Evolutionary conservation across 257 asterid species (phyloP), one percentile per base, ranked within the genome.

Genomic region (Solanum tacnaense): DNA sequence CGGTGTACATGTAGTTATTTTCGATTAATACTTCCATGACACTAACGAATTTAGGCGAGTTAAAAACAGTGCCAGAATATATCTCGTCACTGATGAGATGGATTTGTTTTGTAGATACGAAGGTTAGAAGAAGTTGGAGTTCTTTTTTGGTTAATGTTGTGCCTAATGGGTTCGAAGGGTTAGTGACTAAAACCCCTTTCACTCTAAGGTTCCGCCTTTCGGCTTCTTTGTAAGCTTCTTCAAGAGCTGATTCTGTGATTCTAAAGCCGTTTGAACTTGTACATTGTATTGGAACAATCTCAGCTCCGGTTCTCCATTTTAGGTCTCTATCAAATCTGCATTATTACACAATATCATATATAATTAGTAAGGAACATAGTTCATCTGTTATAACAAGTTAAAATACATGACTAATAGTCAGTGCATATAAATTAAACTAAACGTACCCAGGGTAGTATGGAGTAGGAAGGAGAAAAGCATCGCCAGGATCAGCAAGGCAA

Each of bases 391-490:
- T 32, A 71, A 71, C 79, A 71, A 16, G 46, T 73, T 20, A 34
- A 73, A 73, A 9, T 4, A 73, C 1, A 34, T 0, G 0, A 16
- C 8, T 27, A 67, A 9, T n/a, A 6, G 1, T 3, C 1, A 20
- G 2, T 18, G 25, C 3, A 29, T 29, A 31, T 31, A 71, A 71
- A 18, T 71, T 72, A 73, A 73, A 71, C 3, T 3, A 58, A 38
- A 87, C 86, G 2, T 87, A 87, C 89, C 89, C 89, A 29, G 89
- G 89, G 46, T 88, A 88, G 84, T 88, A 88, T 34, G 89, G 89
- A 72, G 87, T 83, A 0, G 89, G 89, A 34, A 88, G 89, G 89
- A 88, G 87, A 56, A 88, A 88, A 29, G 89, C 89, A 25, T 88
- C 67, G 46, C 87, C 89, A 8, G n/a, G 84, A 5, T 88, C 87